phyloP scores from a whole-genome alignment of 352 stramenopile species.

The Phytopythium cucurbitacearum region DNA sequence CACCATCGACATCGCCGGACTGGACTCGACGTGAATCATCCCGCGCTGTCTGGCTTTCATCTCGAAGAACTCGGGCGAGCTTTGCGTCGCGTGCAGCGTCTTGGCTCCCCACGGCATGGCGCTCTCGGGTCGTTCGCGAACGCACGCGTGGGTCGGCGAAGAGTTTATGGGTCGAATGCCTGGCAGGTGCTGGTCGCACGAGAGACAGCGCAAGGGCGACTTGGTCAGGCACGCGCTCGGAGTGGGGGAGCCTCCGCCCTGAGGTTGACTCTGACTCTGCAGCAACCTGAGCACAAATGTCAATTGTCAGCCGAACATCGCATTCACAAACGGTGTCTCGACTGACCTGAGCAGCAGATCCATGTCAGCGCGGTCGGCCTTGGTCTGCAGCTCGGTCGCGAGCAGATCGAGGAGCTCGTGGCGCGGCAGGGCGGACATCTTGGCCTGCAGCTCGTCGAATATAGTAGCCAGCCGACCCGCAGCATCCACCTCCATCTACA shows the following conservation, averaged over 20 bases:
- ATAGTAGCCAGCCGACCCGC: slow-evolving; percentile 39
- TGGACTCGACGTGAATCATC: too few species aligned
- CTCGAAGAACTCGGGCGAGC: too few species aligned
- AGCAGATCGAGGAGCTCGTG: slow-evolving; percentile 44
- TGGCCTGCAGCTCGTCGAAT: slow-evolving; percentile 40
- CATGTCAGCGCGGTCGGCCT: slow-evolving; percentile 58
- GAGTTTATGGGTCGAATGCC: slow-evolving; percentile 7
- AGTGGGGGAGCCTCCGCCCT: background rate
- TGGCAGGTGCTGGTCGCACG: slow-evolving; percentile 51
- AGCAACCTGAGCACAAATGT: slow-evolving; percentile 16
- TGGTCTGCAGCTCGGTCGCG: slow-evolving; percentile 31
- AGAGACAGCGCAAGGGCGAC: slow-evolving; percentile 51
- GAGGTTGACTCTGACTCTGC: slow-evolving; percentile 14
- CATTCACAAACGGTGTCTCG: too few species aligned
- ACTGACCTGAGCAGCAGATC: slow-evolving; percentile 28
- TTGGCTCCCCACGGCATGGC: too few species aligned
- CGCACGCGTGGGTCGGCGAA: too few species aligned
- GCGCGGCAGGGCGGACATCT: slow-evolving; percentile 42
- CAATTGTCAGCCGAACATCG: background rate
- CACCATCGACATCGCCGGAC: too few species aligned
- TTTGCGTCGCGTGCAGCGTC: too few species aligned
- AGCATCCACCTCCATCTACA: slow-evolving; percentile 42
- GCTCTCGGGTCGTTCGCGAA: too few species aligned
- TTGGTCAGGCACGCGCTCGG: slow-evolving; percentile 40
- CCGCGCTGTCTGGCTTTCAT: too few species aligned